These are phyloP conservation scores for Leucosporidium creatinivorum DNA, from an alignment of 768 basidiomycete species.

Conservation along the genomic window DNA sequence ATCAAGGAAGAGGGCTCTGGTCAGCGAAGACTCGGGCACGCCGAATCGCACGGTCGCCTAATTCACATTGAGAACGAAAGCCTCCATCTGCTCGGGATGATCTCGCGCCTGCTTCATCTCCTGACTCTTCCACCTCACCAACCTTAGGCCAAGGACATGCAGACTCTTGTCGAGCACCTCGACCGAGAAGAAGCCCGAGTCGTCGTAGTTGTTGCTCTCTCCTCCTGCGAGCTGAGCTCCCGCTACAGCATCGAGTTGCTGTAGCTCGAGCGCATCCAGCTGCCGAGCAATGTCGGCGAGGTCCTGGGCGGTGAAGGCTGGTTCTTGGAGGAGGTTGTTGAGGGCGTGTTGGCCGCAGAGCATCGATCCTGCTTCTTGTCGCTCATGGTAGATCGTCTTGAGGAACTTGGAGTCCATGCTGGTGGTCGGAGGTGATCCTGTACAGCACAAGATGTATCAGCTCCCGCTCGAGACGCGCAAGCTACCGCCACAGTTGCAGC, in stretches of 20 bases:
- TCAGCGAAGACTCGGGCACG: background rate
- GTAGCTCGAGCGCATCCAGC: conserved; percentile 33
- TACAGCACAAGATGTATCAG: too few relatives aligned
- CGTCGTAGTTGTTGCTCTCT: conserved; percentile 32
- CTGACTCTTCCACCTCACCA: conserved; percentile 33
- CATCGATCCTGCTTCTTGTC: conserved; percentile 20
- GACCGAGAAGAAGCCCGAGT: conserved; percentile 33
- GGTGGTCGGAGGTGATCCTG: too few relatives aligned
- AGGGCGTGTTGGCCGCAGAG: conserved; percentile 35
- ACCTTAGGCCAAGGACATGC: conserved; percentile 26
- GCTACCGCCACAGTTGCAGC: too few relatives aligned
- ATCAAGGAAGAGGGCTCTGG: background rate
- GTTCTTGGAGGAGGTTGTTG: conserved; percentile 36
- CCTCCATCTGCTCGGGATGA: conserved; percentile 26
- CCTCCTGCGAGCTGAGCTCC: background rate
- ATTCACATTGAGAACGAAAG: background rate
- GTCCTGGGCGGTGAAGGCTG: conserved; percentile 30
- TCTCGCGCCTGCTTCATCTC: conserved; percentile 18
- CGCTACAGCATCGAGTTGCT: conserved; percentile 16
- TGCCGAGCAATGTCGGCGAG: conserved; percentile 33
- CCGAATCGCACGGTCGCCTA: background rate
- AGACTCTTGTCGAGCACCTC: conserved; percentile 36
- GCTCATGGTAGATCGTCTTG: too few relatives aligned
- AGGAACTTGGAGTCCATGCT: too few relatives aligned
- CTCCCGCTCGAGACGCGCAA: too few relatives aligned